These are phyloP conservation scores for Cajanus cajan DNA, from an alignment of 306 rosid genomes.

Conservation along the genomic window DNA sequence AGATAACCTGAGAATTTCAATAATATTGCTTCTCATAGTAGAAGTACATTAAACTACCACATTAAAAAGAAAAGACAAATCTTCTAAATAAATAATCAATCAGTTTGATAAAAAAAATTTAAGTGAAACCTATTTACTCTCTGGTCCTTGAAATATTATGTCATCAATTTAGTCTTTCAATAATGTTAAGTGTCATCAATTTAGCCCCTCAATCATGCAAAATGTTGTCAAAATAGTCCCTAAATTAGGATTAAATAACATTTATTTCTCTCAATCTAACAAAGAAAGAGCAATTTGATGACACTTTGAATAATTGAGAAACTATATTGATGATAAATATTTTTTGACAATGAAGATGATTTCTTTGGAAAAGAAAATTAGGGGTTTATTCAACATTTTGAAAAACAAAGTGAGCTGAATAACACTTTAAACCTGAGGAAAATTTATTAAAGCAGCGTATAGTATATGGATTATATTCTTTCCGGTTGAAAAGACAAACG, in stretches of 20 bases:
- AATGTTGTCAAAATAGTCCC: neutral
- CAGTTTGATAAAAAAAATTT: neutral
- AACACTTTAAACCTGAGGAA: neutral
- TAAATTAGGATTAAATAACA: neutral
- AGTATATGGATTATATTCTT: constrained; percentile 12
- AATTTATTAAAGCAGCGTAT: neutral
- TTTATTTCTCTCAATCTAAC: constrained; percentile 4
- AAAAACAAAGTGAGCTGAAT: neutral
- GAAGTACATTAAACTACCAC: constrained; percentile 16
- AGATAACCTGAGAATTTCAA: neutral
- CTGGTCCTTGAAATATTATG: neutral
- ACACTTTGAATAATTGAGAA: neutral
- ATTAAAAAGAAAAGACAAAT: neutral
- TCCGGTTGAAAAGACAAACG: neutral
- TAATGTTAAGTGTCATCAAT: neutral
- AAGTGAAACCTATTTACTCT: neutral
- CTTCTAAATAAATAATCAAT: constrained; percentile 10
- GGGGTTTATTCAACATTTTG: neutral
- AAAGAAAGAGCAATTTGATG: neutral
- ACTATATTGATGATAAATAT: neutral
- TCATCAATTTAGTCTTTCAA: neutral
- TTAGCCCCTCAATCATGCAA: neutral
- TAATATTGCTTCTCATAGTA: neutral
- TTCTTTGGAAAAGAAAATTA: constrained; percentile 4
- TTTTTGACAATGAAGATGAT: neutral